Percentiles rank a stretch among this genome's conserved stretches.
These are phyloP conservation scores for Claviceps quebecensis DNA, from an alignment of 2,329 filamentous ascomycete genomes.

Conservation along the genomic window DNA sequence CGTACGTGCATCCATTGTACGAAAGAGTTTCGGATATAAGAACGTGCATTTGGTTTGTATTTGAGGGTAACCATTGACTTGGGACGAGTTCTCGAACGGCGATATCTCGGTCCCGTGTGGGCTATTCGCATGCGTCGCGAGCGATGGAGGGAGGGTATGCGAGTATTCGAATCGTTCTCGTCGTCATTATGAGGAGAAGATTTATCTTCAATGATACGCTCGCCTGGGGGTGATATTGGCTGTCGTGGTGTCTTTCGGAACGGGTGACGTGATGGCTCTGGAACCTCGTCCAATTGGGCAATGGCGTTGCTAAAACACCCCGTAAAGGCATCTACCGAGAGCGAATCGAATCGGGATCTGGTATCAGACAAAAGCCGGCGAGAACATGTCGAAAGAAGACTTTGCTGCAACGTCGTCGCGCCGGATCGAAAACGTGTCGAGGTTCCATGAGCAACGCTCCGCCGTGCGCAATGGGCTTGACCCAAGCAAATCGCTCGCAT, in stretches of 20 bases:
- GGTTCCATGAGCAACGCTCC: conserved; percentile 7
- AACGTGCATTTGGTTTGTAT: background rate
- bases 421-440: background rate
- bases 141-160: background rate
- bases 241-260: background rate
- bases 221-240: background rate
- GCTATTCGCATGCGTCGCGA: no score
- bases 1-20: conserved; percentile 20
- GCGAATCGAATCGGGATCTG: background rate
- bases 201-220: background rate
- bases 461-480: conserved; percentile 13
- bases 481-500: conserved; percentile 14
- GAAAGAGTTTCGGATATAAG: conserved; percentile 5
- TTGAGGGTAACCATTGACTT: background rate
- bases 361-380: background rate
- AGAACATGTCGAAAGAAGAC: background rate
- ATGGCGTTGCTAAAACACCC: background rate
- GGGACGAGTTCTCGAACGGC: background rate
- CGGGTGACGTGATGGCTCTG: background rate
- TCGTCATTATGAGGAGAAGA: no score
- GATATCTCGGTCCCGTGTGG: background rate
- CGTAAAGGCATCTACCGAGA: background rate
- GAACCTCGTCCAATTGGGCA: background rate
- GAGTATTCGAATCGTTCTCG: background rate
- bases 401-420: background rate